Percentiles rank a stretch among this genome's conserved stretches.
phyloP scores from a whole-genome alignment of 2,329 filamentous ascomycete genomes.

The Trichoderma lentiforme region DNA sequence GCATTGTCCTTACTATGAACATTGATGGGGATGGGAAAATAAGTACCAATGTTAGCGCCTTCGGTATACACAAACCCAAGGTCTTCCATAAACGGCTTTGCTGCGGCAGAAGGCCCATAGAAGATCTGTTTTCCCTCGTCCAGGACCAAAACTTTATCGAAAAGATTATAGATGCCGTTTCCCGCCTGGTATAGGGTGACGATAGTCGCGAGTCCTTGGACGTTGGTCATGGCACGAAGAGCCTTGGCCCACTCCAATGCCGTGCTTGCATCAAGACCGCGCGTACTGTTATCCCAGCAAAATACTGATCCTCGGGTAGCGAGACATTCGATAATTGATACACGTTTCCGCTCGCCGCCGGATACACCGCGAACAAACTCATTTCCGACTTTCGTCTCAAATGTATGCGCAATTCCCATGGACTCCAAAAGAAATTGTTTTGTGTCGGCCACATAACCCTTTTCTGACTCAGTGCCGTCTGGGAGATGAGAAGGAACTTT shows the following conservation, averaged over 20 bases:
- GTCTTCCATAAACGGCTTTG: conserved; percentile 61
- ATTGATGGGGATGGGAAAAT: background rate
- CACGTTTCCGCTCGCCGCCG: conserved; percentile 67
- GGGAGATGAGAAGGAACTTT: conserved; percentile 53
- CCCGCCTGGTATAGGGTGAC: conserved; percentile 68
- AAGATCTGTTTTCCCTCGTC: conserved; percentile 64
- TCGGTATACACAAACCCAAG: conserved; percentile 61
- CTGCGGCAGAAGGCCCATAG: conserved; percentile 58
- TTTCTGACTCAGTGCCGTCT: conserved; percentile 42
- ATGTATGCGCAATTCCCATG: conserved; percentile 57
- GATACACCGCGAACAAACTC: conserved; percentile 64
- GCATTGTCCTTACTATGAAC: background rate
- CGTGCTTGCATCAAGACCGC: conserved; percentile 58
- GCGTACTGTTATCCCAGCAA: conserved; percentile 66
- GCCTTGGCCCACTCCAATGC: conserved; percentile 60
- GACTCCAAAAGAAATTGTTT: conserved; percentile 51
- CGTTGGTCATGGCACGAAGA: conserved; percentile 60
- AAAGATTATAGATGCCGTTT: conserved; percentile 65
- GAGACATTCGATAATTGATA: conserved; percentile 64
- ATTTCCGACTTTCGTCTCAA: conserved; percentile 65
- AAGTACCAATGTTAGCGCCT: conserved; percentile 51
- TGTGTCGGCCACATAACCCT: conserved; percentile 38
- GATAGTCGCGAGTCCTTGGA: conserved; percentile 56
- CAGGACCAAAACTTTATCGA: conserved; percentile 67
- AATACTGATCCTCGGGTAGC: conserved; percentile 56